Evolutionary conservation across 140 eudicot genomes (phyloP), one percentile per base, ranked within the genome.

Genomic region (Ambrosia hybrid): DNA sequence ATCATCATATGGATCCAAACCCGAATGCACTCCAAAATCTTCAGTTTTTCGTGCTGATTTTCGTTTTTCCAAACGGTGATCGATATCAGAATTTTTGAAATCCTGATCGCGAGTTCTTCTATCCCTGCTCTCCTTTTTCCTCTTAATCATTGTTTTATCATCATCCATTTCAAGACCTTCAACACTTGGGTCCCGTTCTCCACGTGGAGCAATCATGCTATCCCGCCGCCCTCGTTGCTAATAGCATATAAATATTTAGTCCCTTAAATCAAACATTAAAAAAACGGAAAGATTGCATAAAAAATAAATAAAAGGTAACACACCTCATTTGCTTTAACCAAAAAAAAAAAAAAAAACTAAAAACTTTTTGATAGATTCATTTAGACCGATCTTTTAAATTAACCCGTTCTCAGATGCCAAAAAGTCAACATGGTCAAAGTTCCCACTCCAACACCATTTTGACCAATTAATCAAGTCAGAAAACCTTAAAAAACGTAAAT

Each of bases 121-220:
- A 37, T 90, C 96, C 71, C 85, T 84, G 80, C 37, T 88, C 46
- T 88, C 95, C 71, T 86, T 91, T 71, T 85, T 95, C 83, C 92
- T 88, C 72, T 83, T 90, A 63, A 84, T 39, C 85, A 73, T 80
- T 63, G 87, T 57, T 88, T 84, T 91, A 72, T 81, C 82, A 71
- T 91, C 99, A 51, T 94, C 92, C 81, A 86, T 68, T 76, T 91
- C 99, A 59, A 80, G 88, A 60, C 81, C 88, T 68, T 90, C 99
- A 74, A 72, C 87, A 65, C 88, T 83, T 37, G 72, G 84, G 73
- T 80, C 92, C 41, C 85, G 82, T 14, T 30, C 34, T 30, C 34
- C 34, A 30, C 34, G 34, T 1, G 34, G 34, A 30, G 34, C 34
- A 30, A 30, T 30, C 2, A 30, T 30, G 34, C 34, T 30, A 30